Evolutionary conservation across 345 rosid species (phyloP).

Genomic region (Euphorbia lathyris): DNA sequence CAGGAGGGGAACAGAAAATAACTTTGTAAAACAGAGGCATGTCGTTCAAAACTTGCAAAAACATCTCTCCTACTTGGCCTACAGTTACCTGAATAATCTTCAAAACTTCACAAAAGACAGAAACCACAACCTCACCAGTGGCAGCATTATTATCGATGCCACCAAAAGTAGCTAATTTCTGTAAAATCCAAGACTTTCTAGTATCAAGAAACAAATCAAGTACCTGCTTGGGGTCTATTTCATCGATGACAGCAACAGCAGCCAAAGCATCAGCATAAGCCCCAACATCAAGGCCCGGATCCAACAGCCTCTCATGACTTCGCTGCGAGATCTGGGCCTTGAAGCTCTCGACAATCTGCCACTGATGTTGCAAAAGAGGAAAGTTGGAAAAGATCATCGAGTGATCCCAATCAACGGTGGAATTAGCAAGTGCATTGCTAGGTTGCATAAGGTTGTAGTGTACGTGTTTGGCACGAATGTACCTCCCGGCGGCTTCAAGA

Average conservation of each 20-base stretch:
- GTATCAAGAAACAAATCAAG: constrained; percentile 71
- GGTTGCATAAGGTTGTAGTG: constrained; percentile 40
- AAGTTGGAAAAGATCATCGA: constrained; percentile 61
- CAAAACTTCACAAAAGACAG: constrained; percentile 68
- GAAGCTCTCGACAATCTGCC: constrained; percentile 96
- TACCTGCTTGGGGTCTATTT: constrained; percentile 65
- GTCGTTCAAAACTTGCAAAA: constrained; percentile 82
- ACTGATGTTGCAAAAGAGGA: constrained; percentile 89
- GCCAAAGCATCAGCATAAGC: constrained; percentile 86
- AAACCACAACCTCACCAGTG: constrained; percentile 37
- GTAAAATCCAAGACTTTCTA: constrained; percentile 74
- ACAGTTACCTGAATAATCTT: constrained; percentile 72
- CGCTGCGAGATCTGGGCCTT: constrained; percentile 93
- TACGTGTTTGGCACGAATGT: constrained; percentile 78
- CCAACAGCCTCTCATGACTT: constrained; percentile 78
- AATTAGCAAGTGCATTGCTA: not conserved
- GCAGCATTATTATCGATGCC: constrained; percentile 32
- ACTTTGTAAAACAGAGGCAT: constrained; percentile 88
- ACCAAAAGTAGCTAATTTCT: constrained; percentile 50
- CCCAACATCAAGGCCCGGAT: constrained; percentile 52
- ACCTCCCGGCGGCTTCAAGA: constrained; percentile 79
- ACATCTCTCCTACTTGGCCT: constrained; percentile 90
- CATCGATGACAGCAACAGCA: constrained; percentile 81
- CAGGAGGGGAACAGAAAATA: constrained; percentile 83
- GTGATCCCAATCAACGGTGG: constrained; percentile 35